phyloP scores from a whole-genome alignment of 257 asterid genomes.

The Solanum arcanum region DNA sequence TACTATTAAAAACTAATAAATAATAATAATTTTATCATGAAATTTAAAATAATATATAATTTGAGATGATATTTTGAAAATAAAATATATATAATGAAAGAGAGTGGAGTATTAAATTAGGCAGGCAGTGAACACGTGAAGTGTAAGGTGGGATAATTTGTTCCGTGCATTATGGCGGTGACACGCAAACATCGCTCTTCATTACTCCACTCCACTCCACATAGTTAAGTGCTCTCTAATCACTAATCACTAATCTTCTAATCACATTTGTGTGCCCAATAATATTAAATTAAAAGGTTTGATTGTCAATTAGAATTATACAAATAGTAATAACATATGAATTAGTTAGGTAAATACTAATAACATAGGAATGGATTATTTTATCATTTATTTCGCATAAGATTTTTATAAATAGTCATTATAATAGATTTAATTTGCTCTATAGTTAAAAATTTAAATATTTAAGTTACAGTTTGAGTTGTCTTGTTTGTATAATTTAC shows the following conservation, averaged over 20 bases:
- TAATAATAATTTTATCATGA: too few species aligned
- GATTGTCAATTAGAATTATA: too few species aligned
- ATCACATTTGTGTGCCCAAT: not conserved
- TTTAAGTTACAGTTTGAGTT: too few species aligned
- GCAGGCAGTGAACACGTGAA: not conserved
- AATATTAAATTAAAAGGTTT: too few species aligned
- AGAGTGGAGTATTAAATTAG: not conserved
- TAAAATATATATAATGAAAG: not conserved
- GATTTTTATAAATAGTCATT: too few species aligned
- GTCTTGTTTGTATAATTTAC: too few species aligned
- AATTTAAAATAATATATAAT: not conserved
- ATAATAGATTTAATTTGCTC: too few species aligned
- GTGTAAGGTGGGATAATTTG: not conserved
- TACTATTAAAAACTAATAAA: too few species aligned
- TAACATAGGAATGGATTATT: accelerated
- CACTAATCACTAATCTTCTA: not conserved
- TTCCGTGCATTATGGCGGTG: conserved; percentile 23
- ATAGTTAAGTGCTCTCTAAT: not conserved
- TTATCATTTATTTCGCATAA: too few species aligned
- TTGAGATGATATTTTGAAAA: not conserved
- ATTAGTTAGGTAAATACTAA: too few species aligned
- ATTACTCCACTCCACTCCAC: not conserved
- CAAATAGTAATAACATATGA: too few species aligned
- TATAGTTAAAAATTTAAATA: too few species aligned
- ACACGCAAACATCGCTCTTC: not conserved